Evolutionary conservation across 768 basidiomycete species (phyloP).

Genomic region (Leccinum imitatum): DNA sequence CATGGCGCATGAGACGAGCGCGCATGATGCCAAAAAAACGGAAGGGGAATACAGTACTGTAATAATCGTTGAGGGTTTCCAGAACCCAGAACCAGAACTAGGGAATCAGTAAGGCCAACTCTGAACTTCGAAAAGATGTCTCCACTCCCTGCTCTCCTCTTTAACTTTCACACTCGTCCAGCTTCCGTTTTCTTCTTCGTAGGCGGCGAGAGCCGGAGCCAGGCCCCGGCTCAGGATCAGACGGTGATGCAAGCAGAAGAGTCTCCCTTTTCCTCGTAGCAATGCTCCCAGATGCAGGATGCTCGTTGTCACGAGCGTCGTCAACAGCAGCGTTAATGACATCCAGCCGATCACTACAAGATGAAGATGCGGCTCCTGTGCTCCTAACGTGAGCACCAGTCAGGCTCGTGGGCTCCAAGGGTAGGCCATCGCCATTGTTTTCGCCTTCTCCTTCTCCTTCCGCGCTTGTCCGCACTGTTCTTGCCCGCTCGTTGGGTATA

Average conservation of each 20-base stretch:
- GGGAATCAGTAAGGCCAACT: background rate
- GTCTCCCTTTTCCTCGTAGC: background rate
- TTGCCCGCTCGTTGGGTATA: background rate
- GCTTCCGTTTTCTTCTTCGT: constrained; percentile 24
- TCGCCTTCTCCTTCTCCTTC: background rate
- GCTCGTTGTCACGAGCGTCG: background rate
- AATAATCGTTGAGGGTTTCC: background rate
- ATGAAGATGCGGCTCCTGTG: background rate
- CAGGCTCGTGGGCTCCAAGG: background rate
- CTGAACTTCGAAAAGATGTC: background rate
- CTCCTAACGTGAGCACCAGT: background rate
- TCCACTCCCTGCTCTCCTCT: background rate
- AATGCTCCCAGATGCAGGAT: background rate
- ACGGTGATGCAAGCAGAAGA: background rate
- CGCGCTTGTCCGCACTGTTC: background rate
- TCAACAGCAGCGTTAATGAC: background rate
- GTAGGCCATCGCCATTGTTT: background rate
- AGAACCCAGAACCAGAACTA: background rate
- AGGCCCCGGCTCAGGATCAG: background rate
- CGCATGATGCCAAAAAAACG: background rate
- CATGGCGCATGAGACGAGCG: background rate
- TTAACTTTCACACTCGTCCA: constrained; percentile 15
- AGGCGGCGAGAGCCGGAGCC: background rate
- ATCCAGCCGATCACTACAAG: background rate
- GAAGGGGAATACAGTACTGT: background rate